Conservation (phyloP, 495 filamentous ascomycete species). For the Podospora australis region DNA sequence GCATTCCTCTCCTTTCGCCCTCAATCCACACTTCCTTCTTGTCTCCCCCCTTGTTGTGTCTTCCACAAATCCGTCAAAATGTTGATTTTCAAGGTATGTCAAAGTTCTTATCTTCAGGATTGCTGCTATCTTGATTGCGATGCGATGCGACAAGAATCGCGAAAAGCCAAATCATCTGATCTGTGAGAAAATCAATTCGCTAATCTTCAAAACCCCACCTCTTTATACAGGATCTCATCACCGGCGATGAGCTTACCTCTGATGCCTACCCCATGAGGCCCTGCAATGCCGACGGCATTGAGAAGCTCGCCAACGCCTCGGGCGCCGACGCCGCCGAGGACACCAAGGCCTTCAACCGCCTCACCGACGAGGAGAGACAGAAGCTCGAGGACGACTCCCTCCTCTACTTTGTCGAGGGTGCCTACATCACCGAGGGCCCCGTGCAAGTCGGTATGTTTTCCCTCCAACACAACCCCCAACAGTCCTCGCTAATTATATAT, state of each 20-base stretch:
- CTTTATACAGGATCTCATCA: background rate
- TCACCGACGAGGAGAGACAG: conserved; percentile 67
- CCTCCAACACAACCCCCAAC: background rate
- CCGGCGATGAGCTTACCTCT: background rate
- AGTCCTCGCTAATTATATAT: background rate
- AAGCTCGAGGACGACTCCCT: conserved; percentile 75
- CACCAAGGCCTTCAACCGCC: conserved; percentile 84
- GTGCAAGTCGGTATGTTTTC: conserved; percentile 62
- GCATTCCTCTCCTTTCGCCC: background rate
- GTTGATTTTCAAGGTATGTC: conserved; percentile 90
- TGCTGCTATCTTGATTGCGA: background rate
- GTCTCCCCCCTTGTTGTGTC: conserved; percentile 5
- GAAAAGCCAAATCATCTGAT: background rate
- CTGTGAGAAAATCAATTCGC: background rate
- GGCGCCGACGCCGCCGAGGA: conserved; percentile 81
- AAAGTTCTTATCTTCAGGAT: background rate
- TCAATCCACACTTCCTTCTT: conserved; percentile 5
- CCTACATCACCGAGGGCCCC: conserved; percentile 68
- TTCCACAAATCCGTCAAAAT: conserved; percentile 50
- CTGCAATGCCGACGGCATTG: background rate
- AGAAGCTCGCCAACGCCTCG: background rate
- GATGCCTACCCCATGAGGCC: conserved; percentile 8
- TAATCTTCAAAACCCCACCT: background rate
- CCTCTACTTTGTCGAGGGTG: conserved; percentile 30
- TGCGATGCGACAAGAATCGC: background rate